Conservation (phyloP, 2,329 filamentous ascomycete species). For the Exutisphaerella laricina region DNA sequence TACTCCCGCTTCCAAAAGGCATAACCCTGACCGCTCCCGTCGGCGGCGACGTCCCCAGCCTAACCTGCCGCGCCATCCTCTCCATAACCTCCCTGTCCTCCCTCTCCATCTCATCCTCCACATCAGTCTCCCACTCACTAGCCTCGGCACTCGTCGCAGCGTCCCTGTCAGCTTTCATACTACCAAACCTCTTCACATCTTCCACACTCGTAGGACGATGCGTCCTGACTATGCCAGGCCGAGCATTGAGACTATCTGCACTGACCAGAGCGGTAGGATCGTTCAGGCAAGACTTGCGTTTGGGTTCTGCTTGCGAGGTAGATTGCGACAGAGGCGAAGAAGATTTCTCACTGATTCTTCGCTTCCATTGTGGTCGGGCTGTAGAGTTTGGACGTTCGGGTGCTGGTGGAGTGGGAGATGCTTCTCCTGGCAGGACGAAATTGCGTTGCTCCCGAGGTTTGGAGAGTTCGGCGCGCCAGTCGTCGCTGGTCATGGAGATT, state of each 20-base stretch:
- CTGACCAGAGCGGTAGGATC: slow-evolving; percentile 27
- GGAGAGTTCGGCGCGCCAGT: slow-evolving; percentile 24
- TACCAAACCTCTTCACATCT: slow-evolving; percentile 27
- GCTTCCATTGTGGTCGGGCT: slow-evolving; percentile 3
- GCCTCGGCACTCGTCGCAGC: slow-evolving; percentile 10
- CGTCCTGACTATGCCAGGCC: slow-evolving; percentile 19
- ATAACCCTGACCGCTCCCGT: slow-evolving; percentile 1
- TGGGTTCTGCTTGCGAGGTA: too few species aligned
- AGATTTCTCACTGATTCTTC: slow-evolving; percentile 16
- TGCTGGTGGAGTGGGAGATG: slow-evolving; percentile 31
- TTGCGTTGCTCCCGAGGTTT: slow-evolving; percentile 28
- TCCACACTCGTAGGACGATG: slow-evolving; percentile 24
- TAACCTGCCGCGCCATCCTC: slow-evolving; percentile 1
- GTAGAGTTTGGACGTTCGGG: slow-evolving; percentile 12
- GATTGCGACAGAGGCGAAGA: slow-evolving; percentile 26
- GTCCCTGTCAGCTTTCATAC: slow-evolving; percentile 24
- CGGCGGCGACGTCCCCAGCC: background rate
- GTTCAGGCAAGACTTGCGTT: slow-evolving; percentile 16
- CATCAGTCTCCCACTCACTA: slow-evolving; percentile 6
- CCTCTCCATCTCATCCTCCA: slow-evolving; percentile 13
- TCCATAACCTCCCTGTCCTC: slow-evolving; percentile 4
- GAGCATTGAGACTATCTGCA: slow-evolving; percentile 27
- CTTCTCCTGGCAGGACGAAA: slow-evolving; percentile 32
- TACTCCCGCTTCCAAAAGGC: background rate
- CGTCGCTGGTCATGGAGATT: slow-evolving; percentile 13